Conservation (phyloP, 1,284 basidiomycete genomes). For the Testicularia cyperi region DNA sequence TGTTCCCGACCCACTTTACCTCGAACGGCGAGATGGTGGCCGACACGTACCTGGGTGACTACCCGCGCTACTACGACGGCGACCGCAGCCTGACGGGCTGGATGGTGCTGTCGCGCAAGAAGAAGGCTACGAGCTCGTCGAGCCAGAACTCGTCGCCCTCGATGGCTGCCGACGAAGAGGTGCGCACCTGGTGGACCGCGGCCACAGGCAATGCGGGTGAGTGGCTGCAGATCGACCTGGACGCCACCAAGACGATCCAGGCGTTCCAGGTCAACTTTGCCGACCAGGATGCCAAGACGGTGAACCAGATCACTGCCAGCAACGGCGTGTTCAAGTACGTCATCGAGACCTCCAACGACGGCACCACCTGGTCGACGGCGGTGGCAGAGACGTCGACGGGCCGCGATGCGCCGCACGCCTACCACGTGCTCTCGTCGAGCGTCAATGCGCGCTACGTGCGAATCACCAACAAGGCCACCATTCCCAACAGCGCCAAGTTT, state of each 20-base stretch:
- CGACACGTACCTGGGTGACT: neutral
- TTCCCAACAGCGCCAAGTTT: neutral
- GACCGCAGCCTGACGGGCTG: neutral
- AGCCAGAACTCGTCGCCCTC: neutral
- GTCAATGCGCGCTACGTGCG: neutral
- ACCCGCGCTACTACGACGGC: neutral
- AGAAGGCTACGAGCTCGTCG: neutral
- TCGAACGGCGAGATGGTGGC: neutral
- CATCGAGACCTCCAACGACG: neutral
- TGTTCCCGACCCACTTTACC: neutral
- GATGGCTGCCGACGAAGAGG: neutral
- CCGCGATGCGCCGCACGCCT: neutral
- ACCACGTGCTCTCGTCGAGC: neutral
- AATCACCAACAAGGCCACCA: neutral
- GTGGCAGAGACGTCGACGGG: neutral
- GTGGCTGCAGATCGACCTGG: neutral
- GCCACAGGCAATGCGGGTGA: neutral
- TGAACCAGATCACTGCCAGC: neutral
- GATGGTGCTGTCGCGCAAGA: neutral
- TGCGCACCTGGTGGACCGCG: neutral
- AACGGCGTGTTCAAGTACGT: neutral
- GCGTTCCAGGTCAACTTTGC: neutral
- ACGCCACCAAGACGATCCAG: neutral
- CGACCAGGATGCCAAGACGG: neutral
- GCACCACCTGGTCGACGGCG: neutral